Evolutionary conservation across 2,329 filamentous ascomycete genomes (phyloP).

Genomic region (Neofusicoccum umdonicola): DNA sequence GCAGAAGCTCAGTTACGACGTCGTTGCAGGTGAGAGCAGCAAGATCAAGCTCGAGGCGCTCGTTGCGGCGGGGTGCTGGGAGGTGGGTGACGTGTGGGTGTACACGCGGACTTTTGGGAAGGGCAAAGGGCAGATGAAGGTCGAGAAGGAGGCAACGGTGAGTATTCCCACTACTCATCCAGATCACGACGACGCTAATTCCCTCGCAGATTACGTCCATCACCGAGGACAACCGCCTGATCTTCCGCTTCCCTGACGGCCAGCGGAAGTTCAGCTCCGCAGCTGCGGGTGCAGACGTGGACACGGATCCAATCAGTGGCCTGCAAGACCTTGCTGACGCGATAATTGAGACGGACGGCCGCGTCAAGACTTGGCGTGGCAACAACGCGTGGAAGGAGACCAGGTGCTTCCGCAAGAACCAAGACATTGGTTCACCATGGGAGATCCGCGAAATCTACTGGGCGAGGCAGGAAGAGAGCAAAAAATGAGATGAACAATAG

Average conservation of each 20-base stretch:
- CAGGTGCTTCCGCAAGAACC: conserved; percentile 18
- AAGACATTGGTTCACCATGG: conserved; percentile 20
- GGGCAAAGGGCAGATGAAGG: background rate
- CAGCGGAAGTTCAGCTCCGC: conserved; percentile 4
- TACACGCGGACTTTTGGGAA: conserved; percentile 9
- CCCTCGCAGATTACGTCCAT: conserved; percentile 1
- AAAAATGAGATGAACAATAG: background rate
- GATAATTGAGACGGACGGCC: conserved; percentile 16
- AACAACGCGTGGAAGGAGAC: conserved; percentile 21
- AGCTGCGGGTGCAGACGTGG: background rate
- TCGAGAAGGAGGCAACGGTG: conserved; percentile 20
- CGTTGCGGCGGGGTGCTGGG: conserved; percentile 11
- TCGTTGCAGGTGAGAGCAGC: conserved; percentile 43
- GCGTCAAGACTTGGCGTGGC: conserved; percentile 6
- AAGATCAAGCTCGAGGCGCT: conserved; percentile 32
- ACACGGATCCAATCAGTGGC: background rate
- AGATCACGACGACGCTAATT: background rate
- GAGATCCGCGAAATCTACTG: conserved; percentile 20
- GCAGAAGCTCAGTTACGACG: conserved; percentile 30
- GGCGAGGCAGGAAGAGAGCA: background rate
- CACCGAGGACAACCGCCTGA: conserved; percentile 3
- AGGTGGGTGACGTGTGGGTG: conserved; percentile 20
- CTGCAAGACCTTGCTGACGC: conserved; percentile 15
- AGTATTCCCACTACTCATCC: too few relatives aligned
- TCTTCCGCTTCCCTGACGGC: background rate